Evolutionary conservation across 1,139 yeast genomes (phyloP).

Genomic region (Saccharomyces hybrid): DNA sequence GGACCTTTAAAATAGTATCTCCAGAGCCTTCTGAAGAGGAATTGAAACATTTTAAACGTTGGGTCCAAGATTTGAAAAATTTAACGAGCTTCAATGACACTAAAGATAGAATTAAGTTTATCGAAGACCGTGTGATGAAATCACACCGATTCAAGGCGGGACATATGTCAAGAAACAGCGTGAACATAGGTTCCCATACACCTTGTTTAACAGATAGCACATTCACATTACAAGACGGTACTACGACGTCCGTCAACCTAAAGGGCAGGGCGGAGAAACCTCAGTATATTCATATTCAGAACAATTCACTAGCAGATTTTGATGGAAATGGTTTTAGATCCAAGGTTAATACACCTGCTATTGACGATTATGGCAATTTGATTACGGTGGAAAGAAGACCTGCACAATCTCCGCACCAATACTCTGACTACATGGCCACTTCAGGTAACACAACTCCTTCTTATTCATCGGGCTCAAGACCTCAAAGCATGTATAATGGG

Average conservation of each 20-base stretch:
- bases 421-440: conserved; percentile 2
- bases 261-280: conserved; percentile 16
- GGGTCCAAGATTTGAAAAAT: conserved; percentile 40
- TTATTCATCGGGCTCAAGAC: conserved; percentile 8
- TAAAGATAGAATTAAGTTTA: conserved; percentile 31
- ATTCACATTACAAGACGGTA: conserved; percentile 3
- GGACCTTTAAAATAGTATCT: conserved; percentile 24
- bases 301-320: conserved; percentile 10
- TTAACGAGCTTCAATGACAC: conserved; percentile 33
- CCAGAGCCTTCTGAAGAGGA: conserved; percentile 30
- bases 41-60: conserved; percentile 35
- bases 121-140: conserved; percentile 27
- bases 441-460: conserved; percentile 1
- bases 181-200: conserved; percentile 10
- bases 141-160: conserved; percentile 18
- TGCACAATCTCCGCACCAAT: conserved; percentile 8
- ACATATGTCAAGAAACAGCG: conserved; percentile 9
- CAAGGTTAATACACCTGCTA: conserved; percentile 30
- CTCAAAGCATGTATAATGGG: conserved; percentile 1
- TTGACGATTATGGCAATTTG: conserved; percentile 32
- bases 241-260: conserved; percentile 4
- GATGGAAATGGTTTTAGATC: conserved; percentile 14
- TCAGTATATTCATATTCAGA: conserved; percentile 23
- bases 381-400: conserved; percentile 22
- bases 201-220: conserved; percentile 2